phyloP scores from a whole-genome alignment of 2,329 filamentous ascomycete genomes.

The Thermomyces lanuginosus region DNA sequence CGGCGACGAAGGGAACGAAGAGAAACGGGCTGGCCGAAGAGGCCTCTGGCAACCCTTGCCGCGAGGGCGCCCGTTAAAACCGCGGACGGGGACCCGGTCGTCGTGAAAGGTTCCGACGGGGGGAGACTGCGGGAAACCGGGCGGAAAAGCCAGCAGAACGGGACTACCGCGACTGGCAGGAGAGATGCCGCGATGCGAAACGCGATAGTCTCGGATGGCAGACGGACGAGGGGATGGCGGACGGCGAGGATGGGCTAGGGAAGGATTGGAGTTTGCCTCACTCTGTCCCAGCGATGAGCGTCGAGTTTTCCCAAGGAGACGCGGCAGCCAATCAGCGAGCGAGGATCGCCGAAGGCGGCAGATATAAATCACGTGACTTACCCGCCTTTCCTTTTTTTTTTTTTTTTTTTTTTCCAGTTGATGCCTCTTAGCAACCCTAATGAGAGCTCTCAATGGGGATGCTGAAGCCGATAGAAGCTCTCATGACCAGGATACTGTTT shows the following conservation, averaged over 20 bases:
- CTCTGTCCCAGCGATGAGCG: slow-evolving; percentile 24
- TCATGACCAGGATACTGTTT: too few relatives aligned
- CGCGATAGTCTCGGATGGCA: slow-evolving; percentile 25
- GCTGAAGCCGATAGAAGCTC: too few relatives aligned
- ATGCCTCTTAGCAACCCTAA: too few relatives aligned
- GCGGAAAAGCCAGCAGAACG: slow-evolving; percentile 13
- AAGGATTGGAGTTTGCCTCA: slow-evolving; percentile 26
- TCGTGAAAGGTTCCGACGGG: slow-evolving; percentile 18
- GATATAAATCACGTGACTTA: too few relatives aligned
- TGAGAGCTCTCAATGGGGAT: too few relatives aligned
- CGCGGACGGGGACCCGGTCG: slow-evolving; percentile 20
- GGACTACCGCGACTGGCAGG: slow-evolving; percentile 13
- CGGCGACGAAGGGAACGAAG: slow-evolving; percentile 12
- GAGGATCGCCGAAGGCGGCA: too few relatives aligned
- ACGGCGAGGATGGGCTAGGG: slow-evolving; percentile 26
- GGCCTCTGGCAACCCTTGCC: slow-evolving; percentile 33
- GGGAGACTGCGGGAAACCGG: slow-evolving; percentile 10
- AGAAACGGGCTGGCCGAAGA: slow-evolving; percentile 25
- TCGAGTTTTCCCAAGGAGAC: slow-evolving; percentile 14
- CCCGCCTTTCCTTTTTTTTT: too few relatives aligned
- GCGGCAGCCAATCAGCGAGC: slow-evolving; percentile 5
- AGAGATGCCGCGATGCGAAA: slow-evolving; percentile 26
- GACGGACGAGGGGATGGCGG: slow-evolving; percentile 15
- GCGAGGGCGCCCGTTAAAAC: slow-evolving; percentile 31
- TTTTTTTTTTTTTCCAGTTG: too few relatives aligned